Conservation (phyloP, 768 basidiomycete species). For the Candolleomyces eurysporus region DNA sequence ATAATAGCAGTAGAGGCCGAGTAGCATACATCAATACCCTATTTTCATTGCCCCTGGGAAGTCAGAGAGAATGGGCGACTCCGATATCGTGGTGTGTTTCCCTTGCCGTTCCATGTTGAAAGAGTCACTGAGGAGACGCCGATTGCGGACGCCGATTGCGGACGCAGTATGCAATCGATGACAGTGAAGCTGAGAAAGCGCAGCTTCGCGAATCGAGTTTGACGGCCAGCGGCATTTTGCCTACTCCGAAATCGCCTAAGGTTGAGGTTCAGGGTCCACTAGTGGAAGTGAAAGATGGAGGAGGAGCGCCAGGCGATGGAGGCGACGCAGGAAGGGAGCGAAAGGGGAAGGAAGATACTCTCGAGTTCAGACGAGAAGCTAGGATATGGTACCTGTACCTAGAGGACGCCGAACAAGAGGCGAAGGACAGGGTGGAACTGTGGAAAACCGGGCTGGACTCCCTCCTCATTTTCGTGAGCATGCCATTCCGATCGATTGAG, state of each 20-base stretch:
- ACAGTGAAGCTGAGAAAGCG: background rate
- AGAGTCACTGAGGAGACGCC: background rate
- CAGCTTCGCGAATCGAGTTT: background rate
- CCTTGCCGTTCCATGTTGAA: background rate
- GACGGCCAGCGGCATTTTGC: background rate
- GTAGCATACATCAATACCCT: no score
- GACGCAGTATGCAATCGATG: background rate
- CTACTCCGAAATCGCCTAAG: background rate
- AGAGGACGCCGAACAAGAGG: background rate
- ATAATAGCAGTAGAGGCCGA: no score
- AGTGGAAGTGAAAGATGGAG: background rate
- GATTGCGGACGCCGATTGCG: no score
- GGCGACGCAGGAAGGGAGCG: background rate
- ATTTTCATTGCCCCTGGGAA: no score
- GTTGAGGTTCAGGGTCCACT: background rate
- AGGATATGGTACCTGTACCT: background rate
- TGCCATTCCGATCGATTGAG: background rate
- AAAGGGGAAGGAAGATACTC: background rate
- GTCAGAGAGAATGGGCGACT: background rate
- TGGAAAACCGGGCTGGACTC: slow-evolving; percentile 3
- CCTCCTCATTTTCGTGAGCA: slow-evolving; percentile 6
- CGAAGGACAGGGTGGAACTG: background rate
- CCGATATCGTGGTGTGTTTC: background rate
- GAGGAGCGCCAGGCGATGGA: background rate
- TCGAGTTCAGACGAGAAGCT: background rate